Conservation (phyloP, 1,284 basidiomycete genomes). For the Retiboletus fuscus region DNA sequence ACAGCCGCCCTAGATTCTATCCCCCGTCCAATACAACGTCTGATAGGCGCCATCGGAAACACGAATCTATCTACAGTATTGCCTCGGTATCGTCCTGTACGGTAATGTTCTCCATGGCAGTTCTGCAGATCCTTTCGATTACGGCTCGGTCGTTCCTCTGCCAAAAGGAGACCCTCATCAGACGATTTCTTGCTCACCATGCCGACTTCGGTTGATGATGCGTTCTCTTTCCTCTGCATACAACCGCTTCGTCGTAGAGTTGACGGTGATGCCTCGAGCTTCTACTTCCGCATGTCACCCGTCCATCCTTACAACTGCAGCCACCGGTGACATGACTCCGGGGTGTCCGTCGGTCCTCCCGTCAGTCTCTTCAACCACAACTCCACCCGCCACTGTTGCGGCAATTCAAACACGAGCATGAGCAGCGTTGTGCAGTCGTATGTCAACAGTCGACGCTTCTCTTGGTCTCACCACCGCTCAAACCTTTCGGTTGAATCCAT, state of each 20-base stretch:
- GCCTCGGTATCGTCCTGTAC: conserved; percentile 86
- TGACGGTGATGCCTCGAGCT: conserved; percentile 82
- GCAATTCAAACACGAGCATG: conserved; percentile 64
- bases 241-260: conserved; percentile 62
- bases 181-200: conserved; percentile 67
- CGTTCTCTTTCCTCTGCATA: conserved; percentile 72
- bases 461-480: conserved; percentile 72
- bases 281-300: conserved; percentile 67
- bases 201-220: conserved; percentile 75
- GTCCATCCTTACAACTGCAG: conserved; percentile 53
- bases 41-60: conserved; percentile 56
- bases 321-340: conserved; percentile 62
- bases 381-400: conserved; percentile 60
- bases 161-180: conserved; percentile 66
- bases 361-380: conserved; percentile 78
- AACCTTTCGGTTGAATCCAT: conserved; percentile 74
- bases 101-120: conserved; percentile 76
- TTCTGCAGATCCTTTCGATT: conserved; percentile 80
- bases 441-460: conserved; percentile 64
- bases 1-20: conserved; percentile 73
- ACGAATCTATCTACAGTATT: conserved; percentile 79
- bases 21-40: conserved; percentile 58
- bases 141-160: conserved; percentile 52
- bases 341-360: conserved; percentile 70
- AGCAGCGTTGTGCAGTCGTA: conserved; percentile 68